A percentile compares a stretch with the other conserved stretches of the same genome.
Evolutionary conservation across 106 monocot genomes (phyloP).

Genomic region (Chionographis japonica): DNA sequence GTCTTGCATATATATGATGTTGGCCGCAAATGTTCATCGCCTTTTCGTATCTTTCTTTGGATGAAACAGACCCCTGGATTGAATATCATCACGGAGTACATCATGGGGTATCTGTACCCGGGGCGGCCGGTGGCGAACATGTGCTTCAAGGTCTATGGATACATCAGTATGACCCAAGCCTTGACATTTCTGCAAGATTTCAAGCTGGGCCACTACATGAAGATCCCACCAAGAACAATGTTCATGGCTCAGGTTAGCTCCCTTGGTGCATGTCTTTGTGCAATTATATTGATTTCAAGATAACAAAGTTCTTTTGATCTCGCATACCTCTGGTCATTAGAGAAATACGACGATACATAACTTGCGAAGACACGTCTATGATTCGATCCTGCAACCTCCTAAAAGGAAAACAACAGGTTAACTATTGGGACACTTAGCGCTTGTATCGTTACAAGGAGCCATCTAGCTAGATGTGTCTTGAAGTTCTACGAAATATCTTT

Average conservation of each 20-base stretch:
- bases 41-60: not conserved
- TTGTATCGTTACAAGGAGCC: no score
- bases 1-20: no score
- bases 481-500: no score
- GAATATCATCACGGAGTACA: constrained; percentile 76
- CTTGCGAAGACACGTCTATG: no score
- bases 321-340: no score
- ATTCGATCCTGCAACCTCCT: no score
- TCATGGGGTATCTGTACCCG: constrained; percentile 73
- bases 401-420: no score
- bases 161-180: constrained; percentile 73
- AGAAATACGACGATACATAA: no score
- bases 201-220: constrained; percentile 83
- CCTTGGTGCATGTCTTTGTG: not conserved
- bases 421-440: no score
- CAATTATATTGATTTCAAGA: not conserved
- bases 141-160: constrained; percentile 75
- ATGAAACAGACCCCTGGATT: constrained; percentile 50
- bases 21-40: no score
- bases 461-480: no score
- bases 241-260: constrained; percentile 64
- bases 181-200: constrained; percentile 65
- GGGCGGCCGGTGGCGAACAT: constrained; percentile 70
- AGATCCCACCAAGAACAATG: constrained; percentile 71
- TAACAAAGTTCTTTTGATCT: no score